Percentiles rank a stretch among this genome's conserved stretches.
Evolutionary conservation across 1,284 basidiomycete genomes (phyloP).

Genomic region (Anthracocystis panici-leucophaei): DNA sequence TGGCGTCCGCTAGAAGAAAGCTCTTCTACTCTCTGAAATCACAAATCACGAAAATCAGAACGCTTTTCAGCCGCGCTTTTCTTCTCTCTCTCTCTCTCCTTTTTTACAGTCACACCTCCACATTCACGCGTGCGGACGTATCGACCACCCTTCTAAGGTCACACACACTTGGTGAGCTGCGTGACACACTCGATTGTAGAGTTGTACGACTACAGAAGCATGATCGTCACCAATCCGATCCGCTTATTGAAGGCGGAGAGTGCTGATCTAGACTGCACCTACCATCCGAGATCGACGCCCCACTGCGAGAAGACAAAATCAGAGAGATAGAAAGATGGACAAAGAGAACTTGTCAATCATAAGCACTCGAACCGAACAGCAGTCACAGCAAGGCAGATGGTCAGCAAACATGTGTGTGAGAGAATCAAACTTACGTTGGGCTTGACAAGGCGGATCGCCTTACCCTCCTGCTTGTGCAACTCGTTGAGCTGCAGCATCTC

Average conservation of each 20-base stretch:
- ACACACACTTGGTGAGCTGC: no score
- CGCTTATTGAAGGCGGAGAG: neutral
- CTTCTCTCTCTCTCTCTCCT: no score
- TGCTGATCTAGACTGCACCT: neutral
- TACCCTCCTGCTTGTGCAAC: conserved; percentile 52
- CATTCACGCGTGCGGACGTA: neutral
- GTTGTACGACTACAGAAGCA: neutral
- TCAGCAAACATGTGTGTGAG: no score
- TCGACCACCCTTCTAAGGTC: neutral
- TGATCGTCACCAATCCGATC: no score
- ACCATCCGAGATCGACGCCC: conserved; percentile 51
- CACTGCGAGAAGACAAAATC: conserved; percentile 20
- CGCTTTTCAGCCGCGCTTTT: conserved; percentile 3
- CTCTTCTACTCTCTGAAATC: no score
- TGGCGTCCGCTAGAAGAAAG: no score
- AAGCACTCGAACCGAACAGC: neutral
- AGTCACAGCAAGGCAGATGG: neutral
- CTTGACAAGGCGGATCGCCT: conserved; percentile 50
- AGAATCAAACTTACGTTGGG: conserved; percentile 43
- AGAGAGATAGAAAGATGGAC: neutral
- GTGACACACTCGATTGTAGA: no score
- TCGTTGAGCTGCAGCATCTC: conserved; percentile 59
- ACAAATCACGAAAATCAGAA: no score
- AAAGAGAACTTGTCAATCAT: neutral
- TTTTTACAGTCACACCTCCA: conserved; percentile 22